Base-by-base conservation (phyloP, 2,329 filamentous ascomycete genomes). In the Chaetomiaceae sp. region DNA sequence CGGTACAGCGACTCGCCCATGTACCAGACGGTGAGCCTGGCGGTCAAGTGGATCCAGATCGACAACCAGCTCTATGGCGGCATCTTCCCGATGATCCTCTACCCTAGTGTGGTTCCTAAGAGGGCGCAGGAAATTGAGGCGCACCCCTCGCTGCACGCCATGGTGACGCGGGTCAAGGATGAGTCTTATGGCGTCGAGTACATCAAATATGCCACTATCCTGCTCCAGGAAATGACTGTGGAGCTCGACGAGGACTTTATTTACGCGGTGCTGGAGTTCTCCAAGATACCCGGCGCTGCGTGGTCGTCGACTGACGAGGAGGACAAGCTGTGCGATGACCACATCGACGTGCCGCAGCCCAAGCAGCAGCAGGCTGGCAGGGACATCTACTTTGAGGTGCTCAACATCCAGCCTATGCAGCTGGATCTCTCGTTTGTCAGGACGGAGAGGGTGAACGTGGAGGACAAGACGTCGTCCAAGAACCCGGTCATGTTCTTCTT, bases 401-500 rank as follows among this genome's bases (percentile, higher is more conserved):
- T 99, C 53, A 95, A 97, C 67, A 85, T 99, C 47, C 95, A 99
- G 66, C 95, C 93, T 0, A 97, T 97, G 87, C 95, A 99, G 68
- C 80, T 99, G 43, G 90, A 99, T 71, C 74, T 99, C 47, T 97
- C 93, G 0, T 96, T 99, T 65, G 95, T 99, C 68, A 86, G 93
- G 17, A 99, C 93, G 0, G 93, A 99, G 68, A 83, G 90, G 10
- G 87, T 99, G 71, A 99, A 99, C 58, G 92, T 89, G 2, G 92
- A 97, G 66, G 91, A 97, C 67, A 95, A 93, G 60, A 87, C 90
- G 41, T 89, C 89, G 13, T 89, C 89, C 1, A 83, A 82, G 37
- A 99, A 96, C 64, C 95, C 95, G 0, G 78, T 99, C 67, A 97
- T 97, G 91, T 99, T 97, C 73, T 91, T 96, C 66, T 84, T 97